phyloP scores from a whole-genome alignment of 2,329 filamentous ascomycete genomes.

The Dissoconium aciculare region DNA sequence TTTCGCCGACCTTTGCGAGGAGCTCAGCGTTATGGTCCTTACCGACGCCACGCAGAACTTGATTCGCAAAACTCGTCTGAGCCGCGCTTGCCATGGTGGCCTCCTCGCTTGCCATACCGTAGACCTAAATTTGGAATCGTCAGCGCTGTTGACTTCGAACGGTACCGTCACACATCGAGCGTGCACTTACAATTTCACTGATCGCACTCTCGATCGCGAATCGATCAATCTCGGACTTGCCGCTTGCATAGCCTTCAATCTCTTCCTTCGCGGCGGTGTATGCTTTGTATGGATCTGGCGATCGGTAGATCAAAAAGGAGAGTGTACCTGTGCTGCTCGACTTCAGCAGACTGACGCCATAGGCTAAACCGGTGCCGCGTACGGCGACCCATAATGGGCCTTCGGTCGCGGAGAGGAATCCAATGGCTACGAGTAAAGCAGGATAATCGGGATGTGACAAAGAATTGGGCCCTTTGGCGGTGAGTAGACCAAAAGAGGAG shows the following conservation, averaged over 20 bases:
- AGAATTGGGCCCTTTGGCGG: slow-evolving; percentile 56
- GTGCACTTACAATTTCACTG: slow-evolving; percentile 58
- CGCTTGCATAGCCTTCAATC: slow-evolving; percentile 59
- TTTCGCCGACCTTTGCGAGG: slow-evolving; percentile 59
- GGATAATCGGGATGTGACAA: slow-evolving; percentile 66
- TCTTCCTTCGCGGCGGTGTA: slow-evolving; percentile 62
- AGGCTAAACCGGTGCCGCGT: slow-evolving; percentile 83
- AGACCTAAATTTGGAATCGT: no score
- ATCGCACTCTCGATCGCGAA: slow-evolving; percentile 80
- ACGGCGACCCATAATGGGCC: slow-evolving; percentile 90
- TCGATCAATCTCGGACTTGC: slow-evolving; percentile 57
- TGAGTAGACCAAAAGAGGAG: slow-evolving; percentile 72
- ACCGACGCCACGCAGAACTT: slow-evolving; percentile 61
- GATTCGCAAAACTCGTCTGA: slow-evolving; percentile 64
- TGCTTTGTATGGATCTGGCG: slow-evolving; percentile 76
- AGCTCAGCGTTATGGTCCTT: slow-evolving; percentile 66
- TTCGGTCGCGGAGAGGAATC: slow-evolving; percentile 85
- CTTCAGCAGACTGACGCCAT: slow-evolving; percentile 66
- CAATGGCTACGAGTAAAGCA: slow-evolving; percentile 70
- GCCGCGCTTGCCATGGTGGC: slow-evolving; percentile 72
- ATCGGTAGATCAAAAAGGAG: slow-evolving; percentile 77
- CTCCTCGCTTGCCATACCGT: slow-evolving; percentile 75
- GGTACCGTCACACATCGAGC: no score
- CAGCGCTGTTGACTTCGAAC: no score
- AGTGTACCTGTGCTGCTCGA: slow-evolving; percentile 67